phyloP scores from a whole-genome alignment of 352 stramenopile species.

The Salisapilia sapeloensis region DNA sequence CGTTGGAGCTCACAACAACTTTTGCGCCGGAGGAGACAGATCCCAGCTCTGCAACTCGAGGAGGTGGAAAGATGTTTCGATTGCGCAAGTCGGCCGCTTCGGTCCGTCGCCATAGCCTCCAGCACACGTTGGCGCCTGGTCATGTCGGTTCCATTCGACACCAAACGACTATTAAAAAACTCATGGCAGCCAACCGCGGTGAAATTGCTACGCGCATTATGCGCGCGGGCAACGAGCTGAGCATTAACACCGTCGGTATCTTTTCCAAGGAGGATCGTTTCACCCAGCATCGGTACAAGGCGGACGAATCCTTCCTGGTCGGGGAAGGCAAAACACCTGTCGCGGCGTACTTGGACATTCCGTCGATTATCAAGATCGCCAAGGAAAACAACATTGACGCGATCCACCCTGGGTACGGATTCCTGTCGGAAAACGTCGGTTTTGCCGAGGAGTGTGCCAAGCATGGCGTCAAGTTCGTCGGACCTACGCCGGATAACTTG shows the following conservation, averaged over 20 bases:
- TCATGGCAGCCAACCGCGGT: slow-evolving; percentile 96
- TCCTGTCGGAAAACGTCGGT: slow-evolving; percentile 91
- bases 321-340: slow-evolving; percentile 84
- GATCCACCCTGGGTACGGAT: slow-evolving; percentile 96
- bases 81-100: no score
- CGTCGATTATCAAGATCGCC: slow-evolving; percentile 85
- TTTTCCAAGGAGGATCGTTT: slow-evolving; percentile 90
- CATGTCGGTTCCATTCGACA: no score
- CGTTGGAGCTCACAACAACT: no score
- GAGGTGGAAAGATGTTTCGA: no score
- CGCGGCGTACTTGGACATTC: slow-evolving; percentile 92
- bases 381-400: slow-evolving; percentile 86
- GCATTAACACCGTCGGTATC: slow-evolving; percentile 81
- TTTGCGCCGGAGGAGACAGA: no score
- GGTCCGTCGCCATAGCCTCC: no score
- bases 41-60: no score
- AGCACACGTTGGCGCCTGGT: no score
- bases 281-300: slow-evolving; percentile 94
- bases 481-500: slow-evolving; percentile 88
- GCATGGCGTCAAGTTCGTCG: slow-evolving; percentile 90
- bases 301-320: slow-evolving; percentile 92
- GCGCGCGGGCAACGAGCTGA: slow-evolving; percentile 87
- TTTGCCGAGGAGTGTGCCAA: slow-evolving; percentile 88
- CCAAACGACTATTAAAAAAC: slow-evolving; percentile 86
- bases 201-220: slow-evolving; percentile 97